Evolutionary conservation across 1,139 yeast genomes (phyloP).

Genomic region (Magnusiomyces ingens): DNA sequence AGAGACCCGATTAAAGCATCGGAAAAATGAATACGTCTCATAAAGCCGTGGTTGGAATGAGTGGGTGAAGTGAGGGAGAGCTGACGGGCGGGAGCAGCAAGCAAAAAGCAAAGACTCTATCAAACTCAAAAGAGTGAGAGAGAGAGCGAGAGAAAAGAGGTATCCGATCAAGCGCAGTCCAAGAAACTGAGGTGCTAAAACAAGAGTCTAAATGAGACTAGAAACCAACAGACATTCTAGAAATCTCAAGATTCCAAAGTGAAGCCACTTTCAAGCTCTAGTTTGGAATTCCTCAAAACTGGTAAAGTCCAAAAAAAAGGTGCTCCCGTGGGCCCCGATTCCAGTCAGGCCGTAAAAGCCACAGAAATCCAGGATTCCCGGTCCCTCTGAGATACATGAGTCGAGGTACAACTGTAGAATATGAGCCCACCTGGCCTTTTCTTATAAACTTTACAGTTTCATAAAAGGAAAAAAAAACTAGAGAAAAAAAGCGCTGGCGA

Average conservation of each 20-base stretch:
- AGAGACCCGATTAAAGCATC: conserved; percentile 10
- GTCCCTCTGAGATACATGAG: conserved; percentile 5
- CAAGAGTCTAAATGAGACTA: not conserved
- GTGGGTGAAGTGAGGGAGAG: no score
- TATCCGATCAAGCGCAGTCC: no score
- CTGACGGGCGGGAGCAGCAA: no score
- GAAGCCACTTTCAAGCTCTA: no score
- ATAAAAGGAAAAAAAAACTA: not conserved
- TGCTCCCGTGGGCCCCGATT: not conserved
- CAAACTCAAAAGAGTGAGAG: no score
- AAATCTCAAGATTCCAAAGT: no score
- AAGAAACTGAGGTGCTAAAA: not conserved
- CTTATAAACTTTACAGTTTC: not conserved
- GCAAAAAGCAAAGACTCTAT: not conserved
- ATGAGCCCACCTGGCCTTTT: not conserved
- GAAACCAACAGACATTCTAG: no score
- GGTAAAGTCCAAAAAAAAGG: not conserved
- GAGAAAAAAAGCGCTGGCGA: not conserved
- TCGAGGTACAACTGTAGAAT: conserved; percentile 4
- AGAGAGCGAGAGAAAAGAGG: not conserved
- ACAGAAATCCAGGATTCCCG: conserved; percentile 2
- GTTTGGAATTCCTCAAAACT: no score
- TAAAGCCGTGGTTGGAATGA: not conserved
- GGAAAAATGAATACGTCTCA: conserved; percentile 5
- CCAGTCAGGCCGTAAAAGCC: conserved; percentile 9